Evolutionary conservation across 805 yeast genomes (phyloP).

Genomic region (Helenozyma rhizophorensis): DNA sequence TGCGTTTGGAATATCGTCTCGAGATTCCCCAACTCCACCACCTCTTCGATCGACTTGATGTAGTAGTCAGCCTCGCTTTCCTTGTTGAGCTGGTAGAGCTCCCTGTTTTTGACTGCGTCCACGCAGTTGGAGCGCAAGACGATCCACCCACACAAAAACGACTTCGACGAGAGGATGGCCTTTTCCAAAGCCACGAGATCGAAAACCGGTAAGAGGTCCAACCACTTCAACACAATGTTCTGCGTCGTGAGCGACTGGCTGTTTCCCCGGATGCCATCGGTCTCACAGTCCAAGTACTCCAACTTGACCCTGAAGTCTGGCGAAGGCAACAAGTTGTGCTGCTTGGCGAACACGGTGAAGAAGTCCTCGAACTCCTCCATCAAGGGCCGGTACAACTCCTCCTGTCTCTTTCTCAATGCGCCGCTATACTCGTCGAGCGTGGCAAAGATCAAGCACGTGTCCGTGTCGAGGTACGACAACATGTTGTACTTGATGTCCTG

Average conservation of each 20-base stretch:
- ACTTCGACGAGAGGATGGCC: conserved; percentile 80
- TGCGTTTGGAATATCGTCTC: conserved; percentile 83
- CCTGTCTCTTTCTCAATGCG: conserved; percentile 71
- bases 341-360: conserved; percentile 40
- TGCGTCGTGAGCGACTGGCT: conserved; percentile 58
- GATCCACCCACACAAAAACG: conserved; percentile 77
- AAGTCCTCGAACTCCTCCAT: conserved; percentile 61
- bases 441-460: conserved; percentile 83
- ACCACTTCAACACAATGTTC: conserved; percentile 60
- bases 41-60: conserved; percentile 55
- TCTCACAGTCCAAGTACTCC: conserved; percentile 71
- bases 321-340: conserved; percentile 20
- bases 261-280: conserved; percentile 78
- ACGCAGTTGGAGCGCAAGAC: conserved; percentile 48
- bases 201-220: conserved; percentile 61
- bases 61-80: conserved; percentile 24
- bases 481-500: conserved; percentile 55
- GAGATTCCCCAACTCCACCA: conserved; percentile 71
- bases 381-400: conserved; percentile 70
- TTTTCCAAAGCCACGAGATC: conserved; percentile 86
- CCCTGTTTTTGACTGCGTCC: conserved; percentile 15
- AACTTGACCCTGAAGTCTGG: conserved; percentile 36
- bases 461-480: conserved; percentile 87
- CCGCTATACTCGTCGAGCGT: conserved; percentile 83
- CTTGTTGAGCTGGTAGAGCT: conserved; percentile 34